A percentile compares a stretch with the other conserved stretches of the same genome.
Conservation (phyloP, 2,329 filamentous ascomycete species). For the Beauveria varroae region DNA sequence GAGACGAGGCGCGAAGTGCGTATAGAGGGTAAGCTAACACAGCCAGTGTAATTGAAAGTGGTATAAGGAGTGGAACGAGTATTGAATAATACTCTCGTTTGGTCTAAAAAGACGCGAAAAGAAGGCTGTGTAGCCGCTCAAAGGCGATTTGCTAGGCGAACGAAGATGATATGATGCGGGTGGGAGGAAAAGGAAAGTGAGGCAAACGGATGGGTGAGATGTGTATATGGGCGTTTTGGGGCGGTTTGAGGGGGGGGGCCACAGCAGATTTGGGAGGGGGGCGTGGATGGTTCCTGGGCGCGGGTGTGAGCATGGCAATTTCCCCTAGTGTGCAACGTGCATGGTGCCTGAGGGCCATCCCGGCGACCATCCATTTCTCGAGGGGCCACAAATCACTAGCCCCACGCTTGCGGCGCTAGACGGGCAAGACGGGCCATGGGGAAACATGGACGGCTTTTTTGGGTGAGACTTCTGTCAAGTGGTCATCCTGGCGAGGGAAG, state of each 20-base stretch:
- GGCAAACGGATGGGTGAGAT: conserved; percentile 8
- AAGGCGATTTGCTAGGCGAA: conserved; percentile 8
- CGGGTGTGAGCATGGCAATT: conserved; percentile 9
- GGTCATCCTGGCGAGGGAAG: background rate
- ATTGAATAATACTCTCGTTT: conserved; percentile 20
- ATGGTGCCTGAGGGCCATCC: background rate
- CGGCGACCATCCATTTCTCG: conserved; percentile 1
- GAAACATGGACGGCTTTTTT: too few relatives aligned
- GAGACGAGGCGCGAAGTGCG: conserved; percentile 1
- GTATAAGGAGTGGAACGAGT: conserved; percentile 21
- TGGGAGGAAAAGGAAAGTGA: background rate
- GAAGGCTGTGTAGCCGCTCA: conserved; percentile 12
- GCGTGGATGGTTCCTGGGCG: background rate
- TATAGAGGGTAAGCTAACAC: background rate
- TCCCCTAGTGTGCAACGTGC: background rate
- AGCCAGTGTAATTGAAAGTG: background rate
- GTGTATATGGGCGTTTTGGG: conserved; percentile 7
- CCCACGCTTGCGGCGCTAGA: background rate
- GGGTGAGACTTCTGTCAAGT: background rate
- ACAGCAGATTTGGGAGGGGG: background rate
- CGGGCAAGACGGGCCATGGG: background rate
- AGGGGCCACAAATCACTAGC: background rate
- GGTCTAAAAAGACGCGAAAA: conserved; percentile 11
- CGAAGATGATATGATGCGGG: conserved; percentile 6
- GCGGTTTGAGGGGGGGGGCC: background rate